Base-by-base conservation (phyloP, 2,329 filamentous ascomycete species). In the Penicillium brevicompactum region DNA sequence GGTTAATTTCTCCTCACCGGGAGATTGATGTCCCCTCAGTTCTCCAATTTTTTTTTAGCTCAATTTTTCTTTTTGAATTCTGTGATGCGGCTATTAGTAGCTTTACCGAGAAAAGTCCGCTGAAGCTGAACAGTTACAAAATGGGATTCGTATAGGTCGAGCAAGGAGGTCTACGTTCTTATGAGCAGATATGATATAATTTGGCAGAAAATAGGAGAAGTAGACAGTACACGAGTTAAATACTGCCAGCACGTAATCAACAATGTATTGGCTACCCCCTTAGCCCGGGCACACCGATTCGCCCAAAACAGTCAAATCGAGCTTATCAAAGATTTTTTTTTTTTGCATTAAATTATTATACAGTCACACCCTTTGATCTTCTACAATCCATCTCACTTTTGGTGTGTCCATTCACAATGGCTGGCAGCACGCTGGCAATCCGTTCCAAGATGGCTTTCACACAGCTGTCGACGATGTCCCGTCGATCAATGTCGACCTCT, bases 381-480 rank as follows among this genome's bases (percentile, higher is more conserved):
- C 51, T 55, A 48, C 51, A 51, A 45, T 43, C 31, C 56, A 8
- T 53, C 53, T 46, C 56, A 57, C 48, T 45, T 56, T 51, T 59
- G 59, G 64, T 65, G 67, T 56, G 62, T 56, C 34, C 58, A 55
- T 58, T 53, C 53, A 67, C 61, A 63, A 73, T 73, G 71, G 71
- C 70, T 66, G 68, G 67, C 67, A 67, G 62, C 58, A 61, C 68
- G 58, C 66, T 72, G 58, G 66, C 69, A 55, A 66, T 72, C 58
- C 70, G 70, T 47, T 64, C 69, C 46, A 43, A 53, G 43, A 70
- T 72, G 70, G 65, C 61, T 40, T 64, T 65, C 46, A 67, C 72
- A 65, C 69, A 70, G 63, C 60, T 73, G 58, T 69, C 71, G 51
- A 67, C 69, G 57, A 61, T 71, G 63, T 72, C 72, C 64, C 71